phyloP scores from a whole-genome alignment of 2,329 filamentous ascomycete genomes.

The Calycina marina region DNA sequence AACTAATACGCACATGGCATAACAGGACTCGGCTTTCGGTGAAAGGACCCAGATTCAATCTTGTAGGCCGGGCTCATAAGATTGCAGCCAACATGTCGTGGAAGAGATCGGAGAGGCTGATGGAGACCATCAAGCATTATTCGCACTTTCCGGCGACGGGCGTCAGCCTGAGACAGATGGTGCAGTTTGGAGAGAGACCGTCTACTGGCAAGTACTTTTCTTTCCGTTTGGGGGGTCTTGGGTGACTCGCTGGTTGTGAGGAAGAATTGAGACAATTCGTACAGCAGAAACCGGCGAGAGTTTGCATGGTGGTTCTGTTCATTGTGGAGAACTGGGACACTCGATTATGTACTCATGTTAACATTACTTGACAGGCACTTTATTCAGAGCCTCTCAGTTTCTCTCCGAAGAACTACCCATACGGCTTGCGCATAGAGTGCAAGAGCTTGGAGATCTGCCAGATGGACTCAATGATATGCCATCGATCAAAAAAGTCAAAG shows the following conservation, averaged over 20 bases:
- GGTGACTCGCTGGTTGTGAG: too few species aligned
- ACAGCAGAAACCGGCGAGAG: too few species aligned
- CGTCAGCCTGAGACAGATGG: slow-evolving; percentile 95
- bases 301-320: too few species aligned
- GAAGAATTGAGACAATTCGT: too few species aligned
- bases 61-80: too few species aligned
- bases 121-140: slow-evolving; percentile 96
- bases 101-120: slow-evolving; percentile 79
- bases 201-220: slow-evolving; percentile 62
- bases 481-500: slow-evolving; percentile 84
- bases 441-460: slow-evolving; percentile 81
- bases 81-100: slow-evolving; percentile 58
- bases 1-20: too few species aligned
- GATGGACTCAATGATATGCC: slow-evolving; percentile 98
- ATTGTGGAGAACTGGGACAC: too few species aligned
- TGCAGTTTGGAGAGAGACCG: slow-evolving; percentile 90
- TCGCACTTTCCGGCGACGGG: slow-evolving; percentile 93
- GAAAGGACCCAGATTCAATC: too few species aligned
- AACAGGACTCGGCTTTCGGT: too few species aligned
- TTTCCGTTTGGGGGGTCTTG: too few species aligned
- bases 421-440: slow-evolving; percentile 85
- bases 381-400: slow-evolving; percentile 96
- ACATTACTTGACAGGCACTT: slow-evolving; percentile 54
- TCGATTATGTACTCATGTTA: too few species aligned
- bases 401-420: slow-evolving; percentile 97